Evolutionary conservation across 345 rosid genomes (phyloP), one percentile per base, ranked within the genome.

Genomic region (Populus deltoides): DNA sequence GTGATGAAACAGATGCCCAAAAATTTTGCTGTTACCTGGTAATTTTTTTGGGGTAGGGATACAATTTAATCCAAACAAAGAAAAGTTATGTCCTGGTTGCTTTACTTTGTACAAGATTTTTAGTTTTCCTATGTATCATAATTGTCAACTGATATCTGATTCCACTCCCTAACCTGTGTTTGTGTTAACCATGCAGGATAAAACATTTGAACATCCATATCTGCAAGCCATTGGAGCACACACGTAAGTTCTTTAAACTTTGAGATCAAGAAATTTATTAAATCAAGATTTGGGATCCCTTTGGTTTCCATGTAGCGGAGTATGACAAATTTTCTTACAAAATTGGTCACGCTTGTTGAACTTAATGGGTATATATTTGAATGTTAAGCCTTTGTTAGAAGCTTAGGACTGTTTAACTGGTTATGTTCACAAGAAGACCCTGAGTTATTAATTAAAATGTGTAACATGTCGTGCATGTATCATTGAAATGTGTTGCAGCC

Each of bases 141-240:
- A 43, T 25, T 75, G 59, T 66, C 39, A 55, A 9, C 43, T 57
- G 2, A 41, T 79, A 72, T 65, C 76, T 65, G 74, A 79, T 65
- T 59, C 71, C 51, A 41, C 69, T 79, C 36, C 13, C 59, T 79
- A n/a, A 79, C 73, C 55, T 6, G 2, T 27, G 49, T 38, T 59
- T 79, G 59, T 76, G 74, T 59, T 74, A n/a, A 33, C 81, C 68
- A 70, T 85, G 86, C 90, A 91, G 97, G 97, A 91, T 76, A 92
- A 92, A 83, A 92, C 98, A 81, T 66, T 96, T 78, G 92, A 91
- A 80, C 99, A 96, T 87, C 94, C 97, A 33, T 96, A 93, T 88
- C 80, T 96, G 68, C 98, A 94, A 81, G 99, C 98, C 78, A 88
- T 96, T 66, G 98, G 99, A 80, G 70, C 97, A 18, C 97, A 93